phyloP scores from a whole-genome alignment of 176 grass and related monocot genomes.

The Oryza meridionalis region DNA sequence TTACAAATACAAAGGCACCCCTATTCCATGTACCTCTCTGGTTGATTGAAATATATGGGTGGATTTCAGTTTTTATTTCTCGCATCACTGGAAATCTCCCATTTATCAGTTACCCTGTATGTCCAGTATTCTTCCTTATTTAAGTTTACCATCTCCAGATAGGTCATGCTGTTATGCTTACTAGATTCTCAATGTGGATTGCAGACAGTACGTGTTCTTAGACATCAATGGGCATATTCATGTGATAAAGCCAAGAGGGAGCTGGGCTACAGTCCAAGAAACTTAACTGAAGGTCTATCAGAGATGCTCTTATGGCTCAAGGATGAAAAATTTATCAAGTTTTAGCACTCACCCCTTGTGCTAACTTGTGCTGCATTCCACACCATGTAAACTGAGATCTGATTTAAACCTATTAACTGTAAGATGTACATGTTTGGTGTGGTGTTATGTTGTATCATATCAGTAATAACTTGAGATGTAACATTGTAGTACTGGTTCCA shows the following conservation, averaged over 20 bases:
- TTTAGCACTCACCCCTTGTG: slow-evolving; percentile 29
- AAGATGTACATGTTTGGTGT: slow-evolving; percentile 28
- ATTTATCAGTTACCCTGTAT: slow-evolving; percentile 89
- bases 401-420: not conserved
- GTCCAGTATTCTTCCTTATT: not conserved
- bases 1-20: slow-evolving; percentile 77
- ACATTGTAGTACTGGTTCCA: not conserved
- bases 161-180: slow-evolving; percentile 2
- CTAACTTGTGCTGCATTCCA: slow-evolving; percentile 2
- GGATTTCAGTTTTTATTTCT: slow-evolving; percentile 89
- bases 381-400: not conserved
- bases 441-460: slow-evolving; percentile 8
- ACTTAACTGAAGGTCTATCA: slow-evolving; percentile 76
- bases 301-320: slow-evolving; percentile 90
- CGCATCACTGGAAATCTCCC: slow-evolving; percentile 86
- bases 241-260: slow-evolving; percentile 77
- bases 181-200: slow-evolving; percentile 32
- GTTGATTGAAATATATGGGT: slow-evolving; percentile 82
- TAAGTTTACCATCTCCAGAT: slow-evolving; percentile 17
- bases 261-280: slow-evolving; percentile 71
- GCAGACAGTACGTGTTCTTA: slow-evolving; percentile 75
- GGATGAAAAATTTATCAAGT: slow-evolving; percentile 67
- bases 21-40: slow-evolving; percentile 70
- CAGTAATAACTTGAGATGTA: slow-evolving; percentile 18
- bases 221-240: slow-evolving; percentile 92